A percentile compares a stretch with the other conserved stretches of the same genome.
These are phyloP conservation scores for Carallia brachiata DNA, from an alignment of 345 rosid species.

Conservation along the genomic window DNA sequence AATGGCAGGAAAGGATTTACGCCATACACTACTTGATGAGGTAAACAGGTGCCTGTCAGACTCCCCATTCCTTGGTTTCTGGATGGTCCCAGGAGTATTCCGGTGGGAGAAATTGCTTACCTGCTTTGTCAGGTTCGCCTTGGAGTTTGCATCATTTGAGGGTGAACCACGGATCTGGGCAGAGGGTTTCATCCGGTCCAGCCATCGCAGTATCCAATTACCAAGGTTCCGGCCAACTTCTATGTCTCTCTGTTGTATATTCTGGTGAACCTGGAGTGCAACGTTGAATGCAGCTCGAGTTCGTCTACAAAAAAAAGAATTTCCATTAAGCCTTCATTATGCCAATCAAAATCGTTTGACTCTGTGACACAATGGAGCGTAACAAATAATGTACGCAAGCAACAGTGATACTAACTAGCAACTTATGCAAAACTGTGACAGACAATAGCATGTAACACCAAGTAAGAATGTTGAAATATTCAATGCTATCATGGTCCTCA, in stretches of 20 bases:
- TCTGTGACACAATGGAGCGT: background rate
- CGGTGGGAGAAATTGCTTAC: constrained; percentile 30
- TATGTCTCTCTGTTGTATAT: constrained; percentile 78
- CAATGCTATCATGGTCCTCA: too few species aligned
- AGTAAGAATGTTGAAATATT: too few species aligned
- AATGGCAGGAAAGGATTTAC: constrained; percentile 55
- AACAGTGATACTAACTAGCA: background rate
- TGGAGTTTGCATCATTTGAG: constrained; percentile 27
- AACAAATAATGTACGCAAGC: background rate
- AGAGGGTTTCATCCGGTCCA: constrained; percentile 82
- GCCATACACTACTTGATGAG: constrained; percentile 40
- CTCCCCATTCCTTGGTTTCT: constrained; percentile 42
- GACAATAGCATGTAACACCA: too few species aligned
- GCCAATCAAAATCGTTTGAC: background rate
- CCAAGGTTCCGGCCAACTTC: constrained; percentile 87
- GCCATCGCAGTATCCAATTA: constrained; percentile 85
- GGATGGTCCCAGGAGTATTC: constrained; percentile 39
- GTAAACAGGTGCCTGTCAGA: constrained; percentile 54
- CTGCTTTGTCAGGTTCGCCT: constrained; percentile 42
- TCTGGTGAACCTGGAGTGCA: constrained; percentile 63
- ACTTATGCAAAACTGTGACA: too few species aligned
- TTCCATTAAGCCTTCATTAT: background rate
- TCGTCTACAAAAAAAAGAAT: constrained; percentile 42
- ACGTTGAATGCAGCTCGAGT: constrained; percentile 58
- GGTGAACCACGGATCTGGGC: constrained; percentile 67